phyloP scores from a whole-genome alignment of 2,329 filamentous ascomycete genomes.

The Paraconiothyrium brasiliense region DNA sequence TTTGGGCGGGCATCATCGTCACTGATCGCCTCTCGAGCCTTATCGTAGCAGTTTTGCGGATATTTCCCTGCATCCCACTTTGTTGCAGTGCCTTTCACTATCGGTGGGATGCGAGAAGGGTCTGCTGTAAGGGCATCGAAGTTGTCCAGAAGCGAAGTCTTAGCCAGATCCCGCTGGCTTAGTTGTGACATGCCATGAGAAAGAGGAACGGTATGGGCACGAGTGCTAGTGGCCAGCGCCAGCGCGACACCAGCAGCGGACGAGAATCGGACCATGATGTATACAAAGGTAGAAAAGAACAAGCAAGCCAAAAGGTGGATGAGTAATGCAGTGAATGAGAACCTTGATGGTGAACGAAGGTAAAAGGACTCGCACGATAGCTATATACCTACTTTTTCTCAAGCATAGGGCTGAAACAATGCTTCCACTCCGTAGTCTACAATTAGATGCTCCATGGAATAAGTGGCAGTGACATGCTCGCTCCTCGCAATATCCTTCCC shows the following conservation, averaged over 20 bases:
- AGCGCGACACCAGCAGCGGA: slow-evolving; percentile 13
- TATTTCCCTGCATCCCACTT: slow-evolving; percentile 16
- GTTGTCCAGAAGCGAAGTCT: slow-evolving; percentile 9
- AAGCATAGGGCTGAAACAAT: slow-evolving; percentile 2
- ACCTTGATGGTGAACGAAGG: background rate
- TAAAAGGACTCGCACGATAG: background rate
- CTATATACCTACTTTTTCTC: background rate
- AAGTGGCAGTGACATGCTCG: slow-evolving; percentile 1
- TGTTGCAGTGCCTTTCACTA: slow-evolving; percentile 1
- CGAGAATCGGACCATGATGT: slow-evolving; percentile 10
- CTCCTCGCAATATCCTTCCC: slow-evolving; percentile 3
- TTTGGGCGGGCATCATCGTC: slow-evolving; percentile 17
- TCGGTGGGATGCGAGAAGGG: slow-evolving; percentile 11
- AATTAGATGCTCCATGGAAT: background rate
- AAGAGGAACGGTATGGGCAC: slow-evolving; percentile 11
- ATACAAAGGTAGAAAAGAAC: background rate
- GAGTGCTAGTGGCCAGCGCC: slow-evolving; percentile 10
- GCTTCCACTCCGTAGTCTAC: slow-evolving; percentile 9
- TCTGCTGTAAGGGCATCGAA: slow-evolving; percentile 14
- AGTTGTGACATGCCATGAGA: slow-evolving; percentile 9
- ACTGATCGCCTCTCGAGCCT: slow-evolving; percentile 15
- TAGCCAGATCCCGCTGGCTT: slow-evolving; percentile 9
- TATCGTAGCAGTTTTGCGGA: slow-evolving; percentile 24
- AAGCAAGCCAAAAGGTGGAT: background rate
- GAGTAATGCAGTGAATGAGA: background rate